phyloP scores from a whole-genome alignment of 1,284 basidiomycete genomes.

The Erythrobasidium hasegawianum region DNA sequence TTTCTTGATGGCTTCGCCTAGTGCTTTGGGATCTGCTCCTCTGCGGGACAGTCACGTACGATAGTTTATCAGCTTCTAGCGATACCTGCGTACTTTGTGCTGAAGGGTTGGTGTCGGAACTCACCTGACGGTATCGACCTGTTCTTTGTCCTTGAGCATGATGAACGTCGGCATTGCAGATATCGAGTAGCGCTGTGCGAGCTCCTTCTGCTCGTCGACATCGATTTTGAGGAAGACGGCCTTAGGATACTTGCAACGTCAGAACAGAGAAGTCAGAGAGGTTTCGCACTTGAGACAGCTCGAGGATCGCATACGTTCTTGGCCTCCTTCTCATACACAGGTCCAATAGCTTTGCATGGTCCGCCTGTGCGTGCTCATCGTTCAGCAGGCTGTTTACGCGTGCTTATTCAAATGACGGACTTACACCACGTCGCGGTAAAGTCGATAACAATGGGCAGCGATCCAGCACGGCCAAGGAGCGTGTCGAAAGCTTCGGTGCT shows the following conservation, averaged over 20 bases:
- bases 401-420: background rate
- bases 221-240: slow-evolving; percentile 42
- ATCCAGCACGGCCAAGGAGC: slow-evolving; percentile 13
- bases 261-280: background rate
- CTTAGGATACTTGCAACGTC: slow-evolving; percentile 22
- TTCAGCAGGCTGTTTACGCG: slow-evolving; percentile 1
- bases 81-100: too few species aligned
- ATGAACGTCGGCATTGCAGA: slow-evolving; percentile 34
- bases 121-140: background rate
- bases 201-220: slow-evolving; percentile 40
- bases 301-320: slow-evolving; percentile 15
- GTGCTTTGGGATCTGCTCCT: too few species aligned
- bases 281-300: too few species aligned
- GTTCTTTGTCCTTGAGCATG: slow-evolving; percentile 11
- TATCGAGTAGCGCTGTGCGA: slow-evolving; percentile 38
- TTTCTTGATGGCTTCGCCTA: too few species aligned
- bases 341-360: slow-evolving; percentile 36
- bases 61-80: too few species aligned
- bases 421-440: slow-evolving; percentile 32
- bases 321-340: slow-evolving; percentile 34
- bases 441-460: slow-evolving; percentile 23
- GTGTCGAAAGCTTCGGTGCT: slow-evolving; percentile 23
- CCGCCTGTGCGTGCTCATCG: background rate
- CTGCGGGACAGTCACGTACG: too few species aligned
- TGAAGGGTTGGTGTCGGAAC: too few species aligned